Evolutionary conservation across 2,329 filamentous ascomycete species (phyloP).

Genomic region (Curvularia spicifera): DNA sequence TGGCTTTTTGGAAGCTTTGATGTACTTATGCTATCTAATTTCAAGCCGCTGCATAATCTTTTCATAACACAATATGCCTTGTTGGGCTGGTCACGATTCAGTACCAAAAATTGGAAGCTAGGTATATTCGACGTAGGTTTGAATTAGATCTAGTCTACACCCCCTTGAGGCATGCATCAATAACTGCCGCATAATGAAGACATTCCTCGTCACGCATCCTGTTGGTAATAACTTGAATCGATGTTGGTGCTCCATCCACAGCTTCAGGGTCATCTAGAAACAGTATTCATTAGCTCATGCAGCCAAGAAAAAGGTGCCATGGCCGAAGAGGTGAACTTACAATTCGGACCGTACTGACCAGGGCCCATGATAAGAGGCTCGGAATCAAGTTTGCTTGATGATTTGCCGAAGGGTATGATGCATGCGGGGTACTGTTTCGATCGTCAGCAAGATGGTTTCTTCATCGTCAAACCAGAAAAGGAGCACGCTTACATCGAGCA

Average conservation of each 20-base stretch:
- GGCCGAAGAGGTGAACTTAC: not conserved
- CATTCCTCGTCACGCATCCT: conserved; percentile 17
- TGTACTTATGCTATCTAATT: not conserved
- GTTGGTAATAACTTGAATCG: conserved; percentile 8
- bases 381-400: conserved; percentile 7
- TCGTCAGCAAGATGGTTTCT: not conserved
- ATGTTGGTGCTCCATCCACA: conserved; percentile 4
- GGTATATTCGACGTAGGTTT: not conserved
- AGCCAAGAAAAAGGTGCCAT: not conserved
- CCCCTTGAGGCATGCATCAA: conserved; percentile 7
- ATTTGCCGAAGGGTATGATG: conserved; percentile 8
- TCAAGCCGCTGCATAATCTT: not conserved
- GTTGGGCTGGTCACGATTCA: not conserved
- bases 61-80: not conserved
- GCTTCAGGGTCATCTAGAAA: conserved; percentile 3
- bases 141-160: not conserved
- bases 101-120: not conserved
- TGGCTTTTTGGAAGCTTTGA: not conserved
- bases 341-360: conserved; percentile 6
- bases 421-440: conserved; percentile 10
- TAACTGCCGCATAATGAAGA: not conserved
- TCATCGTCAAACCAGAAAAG: not conserved
- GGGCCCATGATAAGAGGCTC: conserved; percentile 5
- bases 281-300: not conserved
- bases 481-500: conserved; percentile 7